phyloP scores from a whole-genome alignment of 2,329 filamentous ascomycete species.

The Penicillium vulpinum region DNA sequence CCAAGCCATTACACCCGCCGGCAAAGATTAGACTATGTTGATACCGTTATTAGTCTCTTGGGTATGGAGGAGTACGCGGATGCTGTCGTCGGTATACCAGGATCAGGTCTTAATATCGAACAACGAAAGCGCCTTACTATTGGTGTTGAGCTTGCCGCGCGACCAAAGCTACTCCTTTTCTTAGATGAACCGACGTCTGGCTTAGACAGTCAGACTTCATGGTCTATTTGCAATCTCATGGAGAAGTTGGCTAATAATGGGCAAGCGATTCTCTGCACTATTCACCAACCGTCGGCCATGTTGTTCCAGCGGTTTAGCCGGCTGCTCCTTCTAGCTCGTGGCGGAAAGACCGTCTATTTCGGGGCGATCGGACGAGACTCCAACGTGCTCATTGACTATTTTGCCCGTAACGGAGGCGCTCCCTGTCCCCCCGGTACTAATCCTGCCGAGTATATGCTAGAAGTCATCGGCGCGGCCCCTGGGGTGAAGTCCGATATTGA shows the following conservation, averaged over 20 bases:
- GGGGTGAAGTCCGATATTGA: no score
- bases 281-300: conserved; percentile 1
- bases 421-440: conserved; percentile 28
- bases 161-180: background rate
- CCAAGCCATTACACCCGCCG: no score
- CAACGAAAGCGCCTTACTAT: conserved; percentile 54
- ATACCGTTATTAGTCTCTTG: conserved; percentile 76
- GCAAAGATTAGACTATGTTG: conserved; percentile 80
- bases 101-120: conserved; percentile 67
- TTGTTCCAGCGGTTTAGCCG: conserved; percentile 4
- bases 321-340: conserved; percentile 59
- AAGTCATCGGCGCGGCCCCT: no score
- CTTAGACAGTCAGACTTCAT: background rate
- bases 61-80: conserved; percentile 88
- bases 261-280: conserved; percentile 1
- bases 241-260: background rate
- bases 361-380: conserved; percentile 63
- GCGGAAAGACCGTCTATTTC: conserved; percentile 67
- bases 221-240: background rate
- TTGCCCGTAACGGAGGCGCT: conserved; percentile 63
- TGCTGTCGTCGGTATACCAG: conserved; percentile 81
- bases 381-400: conserved; percentile 60
- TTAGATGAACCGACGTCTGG: conserved; percentile 5
- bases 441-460: no score
- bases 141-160: conserved; percentile 2